Conservation (phyloP, 441 rosid species). For the Bruguiera hainesii region DNA sequence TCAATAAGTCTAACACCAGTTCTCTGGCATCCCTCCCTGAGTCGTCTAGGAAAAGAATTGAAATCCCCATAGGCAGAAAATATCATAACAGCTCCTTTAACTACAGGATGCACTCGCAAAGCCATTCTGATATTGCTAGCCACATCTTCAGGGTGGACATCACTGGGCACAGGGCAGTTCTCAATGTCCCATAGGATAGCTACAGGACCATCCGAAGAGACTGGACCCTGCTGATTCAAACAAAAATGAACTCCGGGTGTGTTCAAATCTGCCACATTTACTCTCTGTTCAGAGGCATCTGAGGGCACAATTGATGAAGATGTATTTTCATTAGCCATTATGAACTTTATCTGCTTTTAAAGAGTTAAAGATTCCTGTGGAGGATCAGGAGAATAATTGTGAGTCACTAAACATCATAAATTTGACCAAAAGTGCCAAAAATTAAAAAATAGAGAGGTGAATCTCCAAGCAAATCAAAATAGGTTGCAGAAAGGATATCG, state of each 20-base stretch:
- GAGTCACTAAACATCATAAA: too few relatives aligned
- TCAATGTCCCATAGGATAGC: slow-evolving; percentile 98
- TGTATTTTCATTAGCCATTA: slow-evolving; percentile 43
- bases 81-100: slow-evolving; percentile 60
- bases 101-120: slow-evolving; percentile 70
- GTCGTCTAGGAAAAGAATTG: slow-evolving; percentile 81
- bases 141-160: slow-evolving; percentile 88
- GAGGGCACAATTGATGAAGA: slow-evolving; percentile 30
- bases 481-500: too few relatives aligned
- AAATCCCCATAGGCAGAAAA: slow-evolving; percentile 98
- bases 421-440: too few relatives aligned
- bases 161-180: slow-evolving; percentile 88
- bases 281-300: slow-evolving; percentile 34
- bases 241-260: slow-evolving; percentile 29
- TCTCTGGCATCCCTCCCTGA: slow-evolving; percentile 96
- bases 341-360: slow-evolving; percentile 14
- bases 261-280: slow-evolving; percentile 30
- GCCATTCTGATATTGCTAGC: slow-evolving; percentile 93
- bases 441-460: too few relatives aligned
- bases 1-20: slow-evolving; percentile 90
- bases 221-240: slow-evolving; percentile 33
- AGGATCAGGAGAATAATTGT: slow-evolving; percentile 24
- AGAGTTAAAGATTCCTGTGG: slow-evolving; percentile 23
- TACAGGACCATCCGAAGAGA: slow-evolving; percentile 58
- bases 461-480: too few relatives aligned